These are phyloP conservation scores for Orbilia brochopaga DNA, from an alignment of 2,329 filamentous ascomycete species.

Conservation along the genomic window DNA sequence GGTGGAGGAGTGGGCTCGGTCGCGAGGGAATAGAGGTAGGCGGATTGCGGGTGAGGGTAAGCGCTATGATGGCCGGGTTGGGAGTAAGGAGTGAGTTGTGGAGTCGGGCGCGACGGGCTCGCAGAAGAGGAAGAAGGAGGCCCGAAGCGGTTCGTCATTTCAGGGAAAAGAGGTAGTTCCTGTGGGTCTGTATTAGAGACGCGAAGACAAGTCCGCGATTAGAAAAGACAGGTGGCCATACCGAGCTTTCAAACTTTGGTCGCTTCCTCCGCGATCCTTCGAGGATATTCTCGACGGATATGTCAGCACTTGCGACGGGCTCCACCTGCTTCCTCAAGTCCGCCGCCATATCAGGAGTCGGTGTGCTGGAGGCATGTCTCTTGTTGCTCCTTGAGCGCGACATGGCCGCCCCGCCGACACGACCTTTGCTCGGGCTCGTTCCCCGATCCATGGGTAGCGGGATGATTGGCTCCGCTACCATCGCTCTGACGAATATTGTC, in stretches of 20 bases:
- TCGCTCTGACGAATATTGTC: conserved; percentile 89
- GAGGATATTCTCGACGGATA: conserved; percentile 97
- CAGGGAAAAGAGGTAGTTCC: conserved; percentile 85
- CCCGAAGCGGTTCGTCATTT: conserved; percentile 52
- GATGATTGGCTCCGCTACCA: conserved; percentile 62
- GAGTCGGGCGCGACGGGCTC: conserved; percentile 53
- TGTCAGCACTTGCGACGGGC: conserved; percentile 84
- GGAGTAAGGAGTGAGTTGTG: conserved; percentile 49
- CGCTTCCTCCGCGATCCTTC: conserved; percentile 94
- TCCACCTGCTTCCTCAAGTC: conserved; percentile 61
- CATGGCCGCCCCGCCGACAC: conserved; percentile 28
- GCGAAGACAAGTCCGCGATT: conserved; percentile 19
- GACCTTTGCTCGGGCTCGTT: conserved; percentile 24
- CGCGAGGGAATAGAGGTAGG: conserved; percentile 47
- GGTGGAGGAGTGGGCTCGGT: conserved; percentile 53
- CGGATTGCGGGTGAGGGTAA: conserved; percentile 43
- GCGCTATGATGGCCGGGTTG: conserved; percentile 38
- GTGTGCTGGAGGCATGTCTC: conserved; percentile 57
- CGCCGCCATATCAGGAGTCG: conserved; percentile 22
- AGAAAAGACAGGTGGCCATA: conserved; percentile 65
- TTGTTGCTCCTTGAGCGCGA: conserved; percentile 61
- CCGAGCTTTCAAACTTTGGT: conserved; percentile 94
- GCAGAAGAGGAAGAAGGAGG: conserved; percentile 62
- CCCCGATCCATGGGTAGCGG: conserved; percentile 57
- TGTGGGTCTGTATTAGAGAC: conserved; percentile 58